phyloP scores from a whole-genome alignment of 1,284 basidiomycete species.

The Austropuccinia psidii region DNA sequence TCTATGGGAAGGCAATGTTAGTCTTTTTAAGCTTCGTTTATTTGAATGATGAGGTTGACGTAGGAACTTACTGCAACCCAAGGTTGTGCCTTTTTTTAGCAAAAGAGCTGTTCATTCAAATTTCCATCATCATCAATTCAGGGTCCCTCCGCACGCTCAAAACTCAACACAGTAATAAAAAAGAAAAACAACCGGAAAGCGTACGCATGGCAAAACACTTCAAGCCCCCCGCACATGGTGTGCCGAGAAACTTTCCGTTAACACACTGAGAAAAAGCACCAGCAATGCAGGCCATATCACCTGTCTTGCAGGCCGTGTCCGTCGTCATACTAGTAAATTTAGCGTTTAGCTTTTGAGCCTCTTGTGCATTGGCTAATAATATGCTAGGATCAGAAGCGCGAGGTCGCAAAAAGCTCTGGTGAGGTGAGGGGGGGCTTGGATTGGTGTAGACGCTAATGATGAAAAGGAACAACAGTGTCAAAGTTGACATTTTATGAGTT shows the following conservation, averaged over 20 bases:
- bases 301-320: slow-evolving; percentile 17
- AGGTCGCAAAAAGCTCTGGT: too few relatives aligned
- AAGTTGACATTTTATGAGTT: too few relatives aligned
- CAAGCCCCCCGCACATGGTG: slow-evolving; percentile 2
- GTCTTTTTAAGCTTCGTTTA: too few relatives aligned
- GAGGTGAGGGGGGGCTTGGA: too few relatives aligned
- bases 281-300: slow-evolving; percentile 26
- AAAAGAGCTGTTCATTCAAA: slow-evolving; percentile 26
- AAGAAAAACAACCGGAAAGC: too few relatives aligned
- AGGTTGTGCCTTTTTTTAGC: slow-evolving; percentile 19
- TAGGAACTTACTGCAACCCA: slow-evolving; percentile 22
- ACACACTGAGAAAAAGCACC: slow-evolving; percentile 35
- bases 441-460: too few relatives aligned
- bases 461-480: too few relatives aligned
- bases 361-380: slow-evolving; percentile 20
- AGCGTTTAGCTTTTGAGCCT: slow-evolving; percentile 30
- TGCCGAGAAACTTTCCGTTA: slow-evolving; percentile 18
- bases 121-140: too few relatives aligned
- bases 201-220: slow-evolving; percentile 33
- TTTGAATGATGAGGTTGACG: too few relatives aligned
- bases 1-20: slow-evolving; percentile 16
- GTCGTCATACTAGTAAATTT: slow-evolving; percentile 25
- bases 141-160: not conserved
- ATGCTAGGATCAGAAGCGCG: slow-evolving; percentile 21
- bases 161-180: not conserved